These are phyloP conservation scores for Allium fistulosum DNA, from an alignment of 106 monocot genomes.

Conservation along the genomic window DNA sequence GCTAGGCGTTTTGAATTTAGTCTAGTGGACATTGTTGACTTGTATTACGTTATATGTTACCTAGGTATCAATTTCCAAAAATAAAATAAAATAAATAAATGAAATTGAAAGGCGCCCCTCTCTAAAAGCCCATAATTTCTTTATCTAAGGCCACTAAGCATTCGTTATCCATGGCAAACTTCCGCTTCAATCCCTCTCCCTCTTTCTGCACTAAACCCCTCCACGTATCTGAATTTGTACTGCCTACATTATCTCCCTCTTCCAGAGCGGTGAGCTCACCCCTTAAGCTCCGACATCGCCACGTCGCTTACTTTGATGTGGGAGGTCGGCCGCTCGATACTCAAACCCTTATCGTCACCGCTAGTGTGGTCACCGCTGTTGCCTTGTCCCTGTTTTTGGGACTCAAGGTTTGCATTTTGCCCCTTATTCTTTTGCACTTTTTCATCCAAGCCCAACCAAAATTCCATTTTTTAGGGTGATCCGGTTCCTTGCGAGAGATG, in stretches of 20 bases:
- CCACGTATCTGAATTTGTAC: too few species aligned
- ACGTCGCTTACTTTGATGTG: slow-evolving; percentile 15
- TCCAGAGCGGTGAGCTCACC: slow-evolving; percentile 5
- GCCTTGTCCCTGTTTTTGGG: slow-evolving; percentile 59
- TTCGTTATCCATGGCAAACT: too few species aligned
- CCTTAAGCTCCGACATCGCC: slow-evolving; percentile 1
- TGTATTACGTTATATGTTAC: too few species aligned
- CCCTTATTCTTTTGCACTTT: background rate
- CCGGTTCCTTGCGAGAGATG: slow-evolving; percentile 57
- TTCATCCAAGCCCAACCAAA: background rate
- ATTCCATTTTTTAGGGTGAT: slow-evolving; percentile 40
- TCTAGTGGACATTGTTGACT: too few species aligned
- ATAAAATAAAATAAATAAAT: too few species aligned
- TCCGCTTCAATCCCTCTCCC: too few species aligned
- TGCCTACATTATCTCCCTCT: background rate
- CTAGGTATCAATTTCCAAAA: too few species aligned
- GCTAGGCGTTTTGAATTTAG: too few species aligned
- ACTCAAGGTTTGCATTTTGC: slow-evolving; percentile 34
- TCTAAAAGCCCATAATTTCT: too few species aligned
- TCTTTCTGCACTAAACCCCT: too few species aligned
- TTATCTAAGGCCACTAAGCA: too few species aligned
- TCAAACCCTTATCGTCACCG: slow-evolving; percentile 56
- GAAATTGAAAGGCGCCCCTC: too few species aligned
- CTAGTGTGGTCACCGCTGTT: slow-evolving; percentile 51
- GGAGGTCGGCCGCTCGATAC: slow-evolving; percentile 44